Conservation (phyloP, 1,139 yeast genomes). For the Sugiyamaella paludigena region DNA sequence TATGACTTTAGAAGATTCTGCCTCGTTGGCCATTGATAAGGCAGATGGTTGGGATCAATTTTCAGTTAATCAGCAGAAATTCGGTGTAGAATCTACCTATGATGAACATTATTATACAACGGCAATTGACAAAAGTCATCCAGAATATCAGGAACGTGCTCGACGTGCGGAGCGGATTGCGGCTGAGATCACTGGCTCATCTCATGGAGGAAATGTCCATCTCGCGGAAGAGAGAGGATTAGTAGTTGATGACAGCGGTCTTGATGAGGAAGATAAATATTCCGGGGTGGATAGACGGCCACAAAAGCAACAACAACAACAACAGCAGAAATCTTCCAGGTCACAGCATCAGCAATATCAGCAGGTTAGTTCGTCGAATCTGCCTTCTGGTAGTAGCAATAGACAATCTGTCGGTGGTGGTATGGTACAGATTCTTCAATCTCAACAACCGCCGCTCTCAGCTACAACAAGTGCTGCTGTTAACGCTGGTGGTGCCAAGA, state of each 20-base stretch:
- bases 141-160: slow-evolving; percentile 65
- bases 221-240: slow-evolving; percentile 89
- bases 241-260: slow-evolving; percentile 72
- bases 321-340: neutral
- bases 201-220: slow-evolving; percentile 66
- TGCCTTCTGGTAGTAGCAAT: no score
- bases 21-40: slow-evolving; percentile 30
- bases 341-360: neutral
- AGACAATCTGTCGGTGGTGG: slow-evolving; percentile 3
- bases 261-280: slow-evolving; percentile 94
- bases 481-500: slow-evolving; percentile 31
- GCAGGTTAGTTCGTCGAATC: no score
- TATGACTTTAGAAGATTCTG: slow-evolving; percentile 36
- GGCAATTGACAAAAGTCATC: slow-evolving; percentile 67
- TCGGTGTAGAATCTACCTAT: slow-evolving; percentile 82
- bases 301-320: neutral
- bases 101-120: slow-evolving; percentile 93
- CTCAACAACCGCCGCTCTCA: neutral
- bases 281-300: slow-evolving; percentile 69
- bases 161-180: slow-evolving; percentile 78
- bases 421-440: slow-evolving; percentile 2
- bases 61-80: slow-evolving; percentile 80
- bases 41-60: slow-evolving; percentile 84
- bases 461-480: neutral
- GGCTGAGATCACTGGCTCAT: slow-evolving; percentile 70